Base-by-base conservation (phyloP, 805 yeast species). In the Ogataea degrootiae region DNA sequence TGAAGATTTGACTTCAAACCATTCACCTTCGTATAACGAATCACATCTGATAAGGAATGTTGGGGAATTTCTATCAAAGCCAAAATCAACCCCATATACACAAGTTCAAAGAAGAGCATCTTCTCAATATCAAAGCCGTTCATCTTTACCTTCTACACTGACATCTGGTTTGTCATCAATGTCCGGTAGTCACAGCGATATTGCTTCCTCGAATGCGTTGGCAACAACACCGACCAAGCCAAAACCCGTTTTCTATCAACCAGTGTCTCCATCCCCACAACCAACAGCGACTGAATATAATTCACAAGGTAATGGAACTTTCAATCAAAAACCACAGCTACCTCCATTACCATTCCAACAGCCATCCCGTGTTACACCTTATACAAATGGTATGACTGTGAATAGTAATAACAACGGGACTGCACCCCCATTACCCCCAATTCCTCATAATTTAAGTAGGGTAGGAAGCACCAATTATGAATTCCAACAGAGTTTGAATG, bases 401-500 rank as follows among this genome's bases (percentile, higher is more conserved):
- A 39, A 51, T 7, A 33, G 52, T 6, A 54, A 52, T 1, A 37
- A 52, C 19, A 26, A 51, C 14, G 46, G 44, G 21, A 23, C 43
- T 7, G 34, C 46, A 15, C 35, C 41, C 15, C 34, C 41, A 35
- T 19, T 26, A 31, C 29, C 46, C 5, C 23, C 39, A 15, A 34
- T 34, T n/a, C 12, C n/a, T 34, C 17, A n/a, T 34, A 11, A 11
- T 34, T 4, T 15, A 8, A 15, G 17, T 15, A 34, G n/a, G 36
- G 36, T 16, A 12, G 21, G 21, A 2, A 37, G 14, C 21, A 9
- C 54, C 3, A 49, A 46, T 39, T 23, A 51, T 7, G 56, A 55
- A 26, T 51, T 52, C 19, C 53, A 58, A 31, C 59, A 53, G 41
- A 58, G 58, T 37, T 43, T 65, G 26, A 67, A 71, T 47, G 75